Base-by-base conservation (phyloP, 495 filamentous ascomycete species). In the Trichoderma reesei region DNA sequence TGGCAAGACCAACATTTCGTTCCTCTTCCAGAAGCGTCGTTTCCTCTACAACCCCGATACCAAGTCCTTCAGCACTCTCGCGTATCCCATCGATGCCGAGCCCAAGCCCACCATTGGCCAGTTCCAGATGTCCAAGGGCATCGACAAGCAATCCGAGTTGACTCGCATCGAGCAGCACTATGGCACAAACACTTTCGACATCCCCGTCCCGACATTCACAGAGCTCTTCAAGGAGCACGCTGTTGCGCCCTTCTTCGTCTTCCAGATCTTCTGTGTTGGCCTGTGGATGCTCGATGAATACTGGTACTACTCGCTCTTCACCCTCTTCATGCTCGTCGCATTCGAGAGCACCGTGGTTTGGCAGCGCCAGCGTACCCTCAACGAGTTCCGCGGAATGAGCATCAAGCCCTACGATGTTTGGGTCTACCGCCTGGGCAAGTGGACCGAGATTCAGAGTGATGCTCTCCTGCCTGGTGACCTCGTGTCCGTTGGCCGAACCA, bases 231-330 rank as follows among this genome's bases (percentile, higher is more conserved):
- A 94, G 76, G 95, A 99, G 74, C 94, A 99, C 77, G 93, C 94
- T 31, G 94, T 99, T 39, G 94, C 94, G 38, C 94, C 94, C 13
- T 99, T 99, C 83, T 99, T 99, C 74, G 91, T 99, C 61, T 99
- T 99, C 77, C 94, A 99, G 78, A 80, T 99, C 46, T 99, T 99
- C 80, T 98, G 95, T 68, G 94, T 99, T 64, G 94, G 95, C 36
- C 78, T 99, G 65, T 99, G 94, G 94, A 90, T 97, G 88, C 74
- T 99, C 74, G 94, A 99, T 74, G 94, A 99, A 77, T 98, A 97
- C 77, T 99, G 94, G 94, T 99, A 99, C 78, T 99, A 98, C 74
- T 99, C 94, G 65, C 82, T 99, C 13, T 99, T 99, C 72, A 98
- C 94, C 2, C 86, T 98, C 26, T 93, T 97, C 79, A 98, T 98